Base-by-base conservation (phyloP, 352 stramenopile genomes). In the Thalassiosira exigua region DNA sequence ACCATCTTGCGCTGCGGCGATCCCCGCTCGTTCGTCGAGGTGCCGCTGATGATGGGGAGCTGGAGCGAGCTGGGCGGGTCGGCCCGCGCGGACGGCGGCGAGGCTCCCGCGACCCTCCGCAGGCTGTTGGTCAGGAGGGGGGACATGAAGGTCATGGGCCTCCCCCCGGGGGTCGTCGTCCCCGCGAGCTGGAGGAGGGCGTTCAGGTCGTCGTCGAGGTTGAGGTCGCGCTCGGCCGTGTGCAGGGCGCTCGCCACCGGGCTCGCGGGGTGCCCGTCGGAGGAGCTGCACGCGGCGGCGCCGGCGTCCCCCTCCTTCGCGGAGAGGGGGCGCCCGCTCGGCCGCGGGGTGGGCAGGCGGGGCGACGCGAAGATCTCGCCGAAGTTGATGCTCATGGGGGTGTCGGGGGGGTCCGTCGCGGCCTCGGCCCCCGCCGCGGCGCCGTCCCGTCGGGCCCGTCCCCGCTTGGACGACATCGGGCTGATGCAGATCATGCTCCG, bases 401-500 rank as follows among this genome's bases (percentile, higher is more conserved):
- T 85, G 22, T 69, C 72, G 4, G 56, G 58, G 17, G 21, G 17
- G 11, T n/a, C n/a, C n/a, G n/a, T n/a, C n/a, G n/a, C 14, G 11
- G 61, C 58, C 46, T 1, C 36, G 32, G 53, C 22, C 27, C 12
- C 57, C 30, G 5, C 17, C 11, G 17, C 21, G 27, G 1, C 52
- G 14, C 14, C 22, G 57, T 26, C 26, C 12, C 12, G 11, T 12
- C 59, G 59, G 27, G 33, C 39, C 39, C 73, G 69, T n/a, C 21
- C 36, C 51, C 79, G 83, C 36, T 78, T 79, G 0, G 87, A 87
- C 1, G 86, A 67, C 26, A 93, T 29, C 2, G 88, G 88, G 30
- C 84, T 91, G 58, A 93, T 91, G 41, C 82, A 91, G 68, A 93
- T 93, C 73, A 93, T 92, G 50, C 78, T 90, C 11, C 75, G 70